phyloP scores from a whole-genome alignment of 345 rosid species.

The Syzygium grande region DNA sequence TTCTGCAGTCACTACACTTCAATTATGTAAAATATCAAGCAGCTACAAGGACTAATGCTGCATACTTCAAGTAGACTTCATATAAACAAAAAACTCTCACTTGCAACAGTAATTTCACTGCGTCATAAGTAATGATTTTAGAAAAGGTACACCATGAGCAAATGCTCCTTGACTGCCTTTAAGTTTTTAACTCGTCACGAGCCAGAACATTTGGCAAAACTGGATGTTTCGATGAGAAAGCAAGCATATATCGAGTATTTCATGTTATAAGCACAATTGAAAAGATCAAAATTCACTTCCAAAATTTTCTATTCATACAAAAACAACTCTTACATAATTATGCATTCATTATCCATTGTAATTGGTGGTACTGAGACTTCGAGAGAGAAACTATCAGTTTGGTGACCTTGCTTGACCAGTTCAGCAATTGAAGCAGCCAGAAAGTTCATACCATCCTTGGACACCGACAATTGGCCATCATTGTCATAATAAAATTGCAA shows the following conservation, averaged over 20 bases:
- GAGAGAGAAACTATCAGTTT: slow-evolving; percentile 58
- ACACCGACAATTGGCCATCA: slow-evolving; percentile 27
- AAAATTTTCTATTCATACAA: background rate
- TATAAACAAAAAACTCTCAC: background rate
- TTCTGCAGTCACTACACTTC: background rate
- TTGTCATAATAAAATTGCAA: slow-evolving; percentile 50
- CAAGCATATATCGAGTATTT: background rate
- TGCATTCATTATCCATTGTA: slow-evolving; percentile 46
- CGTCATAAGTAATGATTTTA: background rate
- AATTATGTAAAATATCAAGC: background rate
- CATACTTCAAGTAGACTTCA: background rate
- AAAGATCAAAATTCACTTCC: background rate
- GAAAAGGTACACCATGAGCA: background rate
- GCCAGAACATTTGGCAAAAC: background rate
- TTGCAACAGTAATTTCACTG: background rate
- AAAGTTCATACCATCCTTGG: slow-evolving; percentile 22
- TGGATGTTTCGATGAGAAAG: background rate
- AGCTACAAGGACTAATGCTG: background rate
- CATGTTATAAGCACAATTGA: background rate
- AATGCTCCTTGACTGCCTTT: background rate
- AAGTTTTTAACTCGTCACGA: background rate
- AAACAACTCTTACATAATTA: slow-evolving; percentile 42
- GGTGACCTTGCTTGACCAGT: slow-evolving; percentile 48
- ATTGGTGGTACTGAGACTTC: slow-evolving; percentile 60
- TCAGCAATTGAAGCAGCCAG: slow-evolving; percentile 43